Base-by-base conservation (phyloP, 805 yeast species). In the Metschnikowia cubensis region DNA sequence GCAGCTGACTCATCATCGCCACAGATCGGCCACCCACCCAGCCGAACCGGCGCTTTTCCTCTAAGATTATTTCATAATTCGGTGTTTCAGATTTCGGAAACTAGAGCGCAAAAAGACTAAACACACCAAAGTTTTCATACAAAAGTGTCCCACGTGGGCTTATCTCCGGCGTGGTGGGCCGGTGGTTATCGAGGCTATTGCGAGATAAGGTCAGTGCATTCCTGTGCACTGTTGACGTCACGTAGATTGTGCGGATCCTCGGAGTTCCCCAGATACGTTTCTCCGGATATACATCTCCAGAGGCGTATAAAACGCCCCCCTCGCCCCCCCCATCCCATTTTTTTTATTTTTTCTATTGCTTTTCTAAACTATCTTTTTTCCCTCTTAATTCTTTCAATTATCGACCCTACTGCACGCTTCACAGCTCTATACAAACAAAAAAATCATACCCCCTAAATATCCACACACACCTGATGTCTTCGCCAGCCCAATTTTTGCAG, bases 401-500 rank as follows among this genome's bases (percentile, higher is more conserved):
- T 17, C 17, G 14, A 11, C 38, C 17, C 10, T 6, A 17, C 18
- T 15, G 18, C 31, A 39, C 17, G 13, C 18, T 17, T 40, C 31
- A 25, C 41, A 20, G 13, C 45, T 20, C 17, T 18, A 7, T n/a
- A 8, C 29, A 25, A 25, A 10, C 29, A 25, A 21, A 18, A 11
- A 14, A 8, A n/a, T 21, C 20, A n/a, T 32, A 32, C 34, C 35
- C 15, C 15, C 25, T 10, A 21, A 14, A 33, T 10, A 25, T 35
- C 20, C 15, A 48, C 8, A 25, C 29, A 25, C 7, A 33, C 25
- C 29, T 31, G 41, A 55, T 56, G 59, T 47, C 56, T 37, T 42
- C 55, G n/a, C 50, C 49, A 11, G 32, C 48, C 69, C 55, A 70
- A 56, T 83, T 80, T 66, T 73, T 84, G 65, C 72, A 75, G 42